Base-by-base conservation (phyloP, 2,329 filamentous ascomycete genomes). In the Sarocladium strictum region DNA sequence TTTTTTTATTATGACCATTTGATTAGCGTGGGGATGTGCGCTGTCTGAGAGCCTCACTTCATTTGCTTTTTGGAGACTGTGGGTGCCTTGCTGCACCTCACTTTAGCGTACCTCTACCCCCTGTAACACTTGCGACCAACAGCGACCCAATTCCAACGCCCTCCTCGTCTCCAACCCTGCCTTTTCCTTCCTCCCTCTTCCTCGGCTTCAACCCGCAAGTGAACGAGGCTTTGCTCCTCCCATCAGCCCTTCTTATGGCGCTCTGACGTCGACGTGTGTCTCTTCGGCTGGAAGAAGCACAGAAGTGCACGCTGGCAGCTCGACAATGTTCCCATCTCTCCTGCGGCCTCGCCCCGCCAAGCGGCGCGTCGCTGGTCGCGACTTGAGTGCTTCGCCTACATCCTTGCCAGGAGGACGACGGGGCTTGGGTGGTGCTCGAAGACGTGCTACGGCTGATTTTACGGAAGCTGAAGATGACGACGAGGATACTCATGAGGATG, bases 381-480 rank as follows among this genome's bases (percentile, higher is more conserved):
- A 62, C 54, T 55, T 58, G 47, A 63, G 63, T 57, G 59, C 59
- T 52, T 69, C 68, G 26, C 64, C 66, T 19, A 67, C 68, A 9
- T 62, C 67, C n/a, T 62, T 58, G n/a, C 63, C 59, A 27, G 59
- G 61, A 53, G 66, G 63, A 26, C 62, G 61, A 50, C 62, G 38
- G 14, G 14, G 17, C 23, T 21, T 19, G 6, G 9, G 62, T 33
- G 32, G 15, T 11, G 32, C 50, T 29, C 63, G 67, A 54, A 63
- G 76, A 58, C 79, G 82, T 66, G 81, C 83, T 55, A 81, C 79
- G 2, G 83, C 83, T 57, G 83, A 86, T 65, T 86, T 85, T 59
- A 85, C 82, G 49, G 83, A 85, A 63, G 80, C 76, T 35, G 82
- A 85, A 56, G 80, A 84, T 53, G 78, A 77, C 54, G 60, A 61